These are phyloP conservation scores for Corchorus capsularis DNA, from an alignment of 345 rosid species.

Conservation along the genomic window DNA sequence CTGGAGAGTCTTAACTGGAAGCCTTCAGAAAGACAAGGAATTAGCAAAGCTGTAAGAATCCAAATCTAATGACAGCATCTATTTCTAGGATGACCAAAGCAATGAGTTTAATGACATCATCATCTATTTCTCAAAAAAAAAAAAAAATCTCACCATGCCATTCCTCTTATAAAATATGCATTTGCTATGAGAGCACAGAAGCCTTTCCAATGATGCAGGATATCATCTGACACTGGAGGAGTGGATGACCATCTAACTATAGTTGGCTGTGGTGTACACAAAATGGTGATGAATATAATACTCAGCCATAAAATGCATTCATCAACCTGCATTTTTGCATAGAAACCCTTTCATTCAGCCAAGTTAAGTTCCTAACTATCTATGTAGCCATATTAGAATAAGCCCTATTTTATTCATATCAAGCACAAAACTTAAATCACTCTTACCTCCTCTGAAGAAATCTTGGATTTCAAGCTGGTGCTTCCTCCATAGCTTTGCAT, in stretches of 20 bases:
- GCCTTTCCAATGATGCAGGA: constrained; percentile 73
- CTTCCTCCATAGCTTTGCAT: constrained; percentile 62
- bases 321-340: constrained; percentile 51
- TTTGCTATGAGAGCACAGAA: constrained; percentile 91
- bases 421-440: not conserved
- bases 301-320: constrained; percentile 93
- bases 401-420: too few relatives aligned
- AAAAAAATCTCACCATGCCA: constrained; percentile 79
- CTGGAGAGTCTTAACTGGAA: constrained; percentile 94
- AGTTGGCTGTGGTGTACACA: constrained; percentile 96
- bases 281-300: constrained; percentile 83
- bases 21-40: constrained; percentile 45
- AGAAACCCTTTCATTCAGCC: not conserved
- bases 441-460: constrained; percentile 62
- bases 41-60: not conserved
- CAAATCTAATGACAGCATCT: not conserved
- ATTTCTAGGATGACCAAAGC: constrained; percentile 9
- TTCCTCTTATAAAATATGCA: constrained; percentile 77
- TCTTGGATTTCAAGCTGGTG: constrained; percentile 67
- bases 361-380: not conserved
- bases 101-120: not conserved
- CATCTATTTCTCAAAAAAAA: not conserved
- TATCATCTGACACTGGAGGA: constrained; percentile 66
- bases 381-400: not conserved
- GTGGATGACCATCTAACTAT: constrained; percentile 83